phyloP scores from a whole-genome alignment of 768 basidiomycete species.

The Mrakia blollopis region DNA sequence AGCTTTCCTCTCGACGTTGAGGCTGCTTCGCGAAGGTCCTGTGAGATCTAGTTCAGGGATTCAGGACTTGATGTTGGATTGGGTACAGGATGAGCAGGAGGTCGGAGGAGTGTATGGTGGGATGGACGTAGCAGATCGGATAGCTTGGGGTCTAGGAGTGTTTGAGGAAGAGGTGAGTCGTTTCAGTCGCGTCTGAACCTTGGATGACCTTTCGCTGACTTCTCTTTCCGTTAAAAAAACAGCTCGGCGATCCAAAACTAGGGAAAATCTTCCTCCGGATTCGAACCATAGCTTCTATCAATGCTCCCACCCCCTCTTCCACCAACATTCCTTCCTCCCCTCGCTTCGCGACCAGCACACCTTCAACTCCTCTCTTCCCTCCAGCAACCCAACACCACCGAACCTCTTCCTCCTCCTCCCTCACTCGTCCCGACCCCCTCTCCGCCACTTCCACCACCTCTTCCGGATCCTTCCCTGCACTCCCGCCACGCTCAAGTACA shows the following conservation, averaged over 20 bases:
- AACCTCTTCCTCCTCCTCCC: neutral
- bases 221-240: neutral
- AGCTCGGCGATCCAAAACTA: slow-evolving; percentile 15
- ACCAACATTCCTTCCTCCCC: neutral
- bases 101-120: neutral
- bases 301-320: neutral
- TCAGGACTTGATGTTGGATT: slow-evolving; percentile 13
- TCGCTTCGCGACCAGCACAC: neutral
- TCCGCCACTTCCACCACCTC: neutral
- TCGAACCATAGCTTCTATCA: slow-evolving; percentile 8
- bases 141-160: slow-evolving; percentile 1
- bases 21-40: neutral
- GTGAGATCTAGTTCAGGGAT: neutral
- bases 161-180: slow-evolving; percentile 9
- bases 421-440: neutral
- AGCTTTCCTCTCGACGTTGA: neutral
- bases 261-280: slow-evolving; percentile 4
- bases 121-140: neutral
- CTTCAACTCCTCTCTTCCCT: neutral
- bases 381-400: neutral
- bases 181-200: neutral
- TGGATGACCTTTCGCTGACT: neutral
- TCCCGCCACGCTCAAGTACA: neutral
- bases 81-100: slow-evolving; percentile 7
- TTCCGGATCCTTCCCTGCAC: neutral